Percentiles rank a stretch among this genome's conserved stretches.
These are phyloP conservation scores for Sistotremastrum niveocremeum DNA, from an alignment of 768 basidiomycete genomes.

Conservation along the genomic window DNA sequence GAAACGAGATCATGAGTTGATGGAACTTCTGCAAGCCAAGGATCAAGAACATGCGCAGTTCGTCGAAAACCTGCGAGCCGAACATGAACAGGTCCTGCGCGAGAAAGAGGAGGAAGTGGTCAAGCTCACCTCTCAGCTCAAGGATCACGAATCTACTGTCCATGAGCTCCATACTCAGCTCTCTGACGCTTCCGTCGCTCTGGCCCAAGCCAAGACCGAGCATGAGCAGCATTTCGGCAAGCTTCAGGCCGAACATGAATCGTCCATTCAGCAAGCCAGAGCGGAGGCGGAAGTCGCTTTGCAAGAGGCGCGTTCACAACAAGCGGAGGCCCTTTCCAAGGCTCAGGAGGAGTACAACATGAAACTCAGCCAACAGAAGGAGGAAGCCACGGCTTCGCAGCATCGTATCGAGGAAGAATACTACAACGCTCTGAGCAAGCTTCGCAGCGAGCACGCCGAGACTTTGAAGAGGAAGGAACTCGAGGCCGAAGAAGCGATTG, in stretches of 20 bases:
- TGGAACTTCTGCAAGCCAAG: constrained; percentile 17
- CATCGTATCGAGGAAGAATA: constrained; percentile 70
- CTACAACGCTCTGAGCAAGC: constrained; percentile 65
- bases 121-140: constrained; percentile 29
- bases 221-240: constrained; percentile 50
- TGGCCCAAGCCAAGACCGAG: constrained; percentile 30
- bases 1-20: constrained; percentile 41
- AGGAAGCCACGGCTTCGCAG: constrained; percentile 39
- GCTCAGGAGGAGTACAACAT: constrained; percentile 40
- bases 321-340: constrained; percentile 37
- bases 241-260: constrained; percentile 37
- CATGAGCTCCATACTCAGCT: constrained; percentile 31
- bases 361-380: constrained; percentile 45
- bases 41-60: constrained; percentile 39
- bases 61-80: constrained; percentile 26
- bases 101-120: constrained; percentile 30
- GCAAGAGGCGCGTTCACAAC: constrained; percentile 35
- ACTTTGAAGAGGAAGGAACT: constrained; percentile 46
- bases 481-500: constrained; percentile 48
- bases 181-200: constrained; percentile 22
- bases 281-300: constrained; percentile 42
- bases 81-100: constrained; percentile 31
- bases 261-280: constrained; percentile 36
- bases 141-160: constrained; percentile 32
- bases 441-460: constrained; percentile 59